phyloP scores from a whole-genome alignment of 495 filamentous ascomycete genomes.

The Staphylotrichum tortipilum region DNA sequence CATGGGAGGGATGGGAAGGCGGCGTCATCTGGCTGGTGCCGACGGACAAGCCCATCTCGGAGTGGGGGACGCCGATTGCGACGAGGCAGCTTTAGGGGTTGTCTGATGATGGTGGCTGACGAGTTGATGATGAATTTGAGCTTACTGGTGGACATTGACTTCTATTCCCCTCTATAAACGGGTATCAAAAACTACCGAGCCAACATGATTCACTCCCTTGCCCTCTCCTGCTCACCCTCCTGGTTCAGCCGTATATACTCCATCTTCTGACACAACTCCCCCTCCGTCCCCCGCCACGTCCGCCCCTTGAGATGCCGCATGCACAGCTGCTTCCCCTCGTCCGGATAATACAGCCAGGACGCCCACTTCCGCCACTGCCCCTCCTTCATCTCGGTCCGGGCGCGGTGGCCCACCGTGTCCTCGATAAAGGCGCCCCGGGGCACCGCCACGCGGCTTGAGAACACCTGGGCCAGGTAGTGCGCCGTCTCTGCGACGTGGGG shows the following conservation, averaged over 20 bases:
- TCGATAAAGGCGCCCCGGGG: conserved; percentile 39
- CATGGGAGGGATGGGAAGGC: conserved; percentile 20
- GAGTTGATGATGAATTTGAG: no score
- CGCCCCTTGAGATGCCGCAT: conserved; percentile 37
- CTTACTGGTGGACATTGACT: no score
- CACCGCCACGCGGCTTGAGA: conserved; percentile 32
- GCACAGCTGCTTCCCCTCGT: conserved; percentile 29
- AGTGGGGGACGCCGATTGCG: conserved; percentile 25
- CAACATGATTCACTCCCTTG: background rate
- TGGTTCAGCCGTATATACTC: conserved; percentile 21
- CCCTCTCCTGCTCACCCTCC: background rate
- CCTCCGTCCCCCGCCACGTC: conserved; percentile 34
- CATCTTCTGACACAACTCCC: conserved; percentile 17
- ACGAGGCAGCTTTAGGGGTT: conserved; percentile 16
- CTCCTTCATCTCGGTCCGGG: conserved; percentile 40
- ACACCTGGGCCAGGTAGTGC: conserved; percentile 37
- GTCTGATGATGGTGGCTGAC: no score
- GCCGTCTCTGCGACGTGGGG: conserved; percentile 35
- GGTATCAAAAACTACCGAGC: no score
- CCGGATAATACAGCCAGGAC: conserved; percentile 41
- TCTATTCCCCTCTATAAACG: no score
- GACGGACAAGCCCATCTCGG: conserved; percentile 18
- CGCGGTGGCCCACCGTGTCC: conserved; percentile 38
- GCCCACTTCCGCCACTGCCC: conserved; percentile 39
- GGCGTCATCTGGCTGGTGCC: conserved; percentile 27